phyloP scores from a whole-genome alignment of 1,284 basidiomycete species.

The Spongispora temasekensis region DNA sequence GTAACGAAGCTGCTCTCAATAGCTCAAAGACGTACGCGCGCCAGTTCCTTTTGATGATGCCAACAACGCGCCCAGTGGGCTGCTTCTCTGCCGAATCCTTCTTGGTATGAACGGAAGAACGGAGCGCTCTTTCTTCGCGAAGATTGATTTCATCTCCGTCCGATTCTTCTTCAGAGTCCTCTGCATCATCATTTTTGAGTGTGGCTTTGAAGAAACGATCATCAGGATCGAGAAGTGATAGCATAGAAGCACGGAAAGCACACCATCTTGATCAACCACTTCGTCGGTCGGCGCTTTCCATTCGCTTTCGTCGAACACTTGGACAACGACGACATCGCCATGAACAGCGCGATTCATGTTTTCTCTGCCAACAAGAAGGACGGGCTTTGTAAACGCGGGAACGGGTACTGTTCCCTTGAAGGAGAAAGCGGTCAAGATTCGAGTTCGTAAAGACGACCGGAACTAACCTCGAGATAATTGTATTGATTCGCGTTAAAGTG shows the following conservation, averaged over 20 bases:
- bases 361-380: slow-evolving; percentile 87
- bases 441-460: neutral
- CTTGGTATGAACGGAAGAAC: slow-evolving; percentile 10
- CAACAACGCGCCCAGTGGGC: slow-evolving; percentile 92
- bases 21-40: slow-evolving; percentile 62
- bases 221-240: neutral
- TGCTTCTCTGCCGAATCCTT: slow-evolving; percentile 55
- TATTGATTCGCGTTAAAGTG: slow-evolving; percentile 96
- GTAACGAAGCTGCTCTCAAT: neutral
- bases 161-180: slow-evolving; percentile 62
- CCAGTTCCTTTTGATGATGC: slow-evolving; percentile 95
- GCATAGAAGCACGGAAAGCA: slow-evolving; percentile 20
- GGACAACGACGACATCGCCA: slow-evolving; percentile 91
- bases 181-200: slow-evolving; percentile 88
- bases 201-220: slow-evolving; percentile 55
- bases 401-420: slow-evolving; percentile 79
- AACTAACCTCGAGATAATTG: slow-evolving; percentile 87
- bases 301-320: slow-evolving; percentile 84
- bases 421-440: neutral
- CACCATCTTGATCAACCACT: slow-evolving; percentile 90
- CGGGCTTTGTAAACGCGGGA: slow-evolving; percentile 71
- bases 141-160: slow-evolving; percentile 48
- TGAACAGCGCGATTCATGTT: slow-evolving; percentile 96
- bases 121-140: slow-evolving; percentile 40
- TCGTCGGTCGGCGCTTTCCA: slow-evolving; percentile 95